These are phyloP conservation scores for Aspergillus amoenus DNA, from an alignment of 2,329 filamentous ascomycete species.

Conservation along the genomic window DNA sequence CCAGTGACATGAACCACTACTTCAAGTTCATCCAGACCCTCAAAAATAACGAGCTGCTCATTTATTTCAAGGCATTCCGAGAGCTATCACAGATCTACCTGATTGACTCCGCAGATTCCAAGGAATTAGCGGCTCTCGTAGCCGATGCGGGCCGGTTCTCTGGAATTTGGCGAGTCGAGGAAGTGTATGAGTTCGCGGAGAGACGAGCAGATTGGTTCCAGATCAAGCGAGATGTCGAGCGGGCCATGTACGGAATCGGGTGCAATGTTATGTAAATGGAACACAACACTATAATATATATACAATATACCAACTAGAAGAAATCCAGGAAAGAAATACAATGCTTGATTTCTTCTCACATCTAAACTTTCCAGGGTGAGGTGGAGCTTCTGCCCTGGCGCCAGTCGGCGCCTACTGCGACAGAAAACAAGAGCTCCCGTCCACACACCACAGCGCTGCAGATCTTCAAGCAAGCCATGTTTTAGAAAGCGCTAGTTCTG, in stretches of 20 bases:
- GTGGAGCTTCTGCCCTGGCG: slow-evolving; percentile 10
- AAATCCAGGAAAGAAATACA: slow-evolving; percentile 7
- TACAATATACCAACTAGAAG: slow-evolving; percentile 13
- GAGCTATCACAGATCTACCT: slow-evolving; percentile 95
- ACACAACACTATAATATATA: slow-evolving; percentile 19
- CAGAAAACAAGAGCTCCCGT: slow-evolving; percentile 5
- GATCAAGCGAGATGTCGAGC: slow-evolving; percentile 84
- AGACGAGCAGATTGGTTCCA: slow-evolving; percentile 92
- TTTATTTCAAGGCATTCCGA: slow-evolving; percentile 87
- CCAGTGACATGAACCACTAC: slow-evolving; percentile 91
- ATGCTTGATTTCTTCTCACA: not conserved
- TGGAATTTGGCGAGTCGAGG: slow-evolving; percentile 90
- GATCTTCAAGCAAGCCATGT: slow-evolving; percentile 1
- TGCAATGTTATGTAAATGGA: slow-evolving; percentile 73
- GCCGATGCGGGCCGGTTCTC: slow-evolving; percentile 87
- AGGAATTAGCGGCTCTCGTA: slow-evolving; percentile 93
- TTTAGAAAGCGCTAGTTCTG: not conserved
- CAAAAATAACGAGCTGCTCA: slow-evolving; percentile 76
- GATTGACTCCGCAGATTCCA: slow-evolving; percentile 81
- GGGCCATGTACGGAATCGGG: slow-evolving; percentile 94
- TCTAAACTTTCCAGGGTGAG: not conserved
- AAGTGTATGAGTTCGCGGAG: slow-evolving; percentile 97
- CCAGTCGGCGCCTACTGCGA: slow-evolving; percentile 20
- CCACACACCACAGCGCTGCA: slow-evolving; percentile 4
- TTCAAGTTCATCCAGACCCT: slow-evolving; percentile 79